phyloP scores from a whole-genome alignment of 805 yeast genomes.

The Candida silvicultrix region DNA sequence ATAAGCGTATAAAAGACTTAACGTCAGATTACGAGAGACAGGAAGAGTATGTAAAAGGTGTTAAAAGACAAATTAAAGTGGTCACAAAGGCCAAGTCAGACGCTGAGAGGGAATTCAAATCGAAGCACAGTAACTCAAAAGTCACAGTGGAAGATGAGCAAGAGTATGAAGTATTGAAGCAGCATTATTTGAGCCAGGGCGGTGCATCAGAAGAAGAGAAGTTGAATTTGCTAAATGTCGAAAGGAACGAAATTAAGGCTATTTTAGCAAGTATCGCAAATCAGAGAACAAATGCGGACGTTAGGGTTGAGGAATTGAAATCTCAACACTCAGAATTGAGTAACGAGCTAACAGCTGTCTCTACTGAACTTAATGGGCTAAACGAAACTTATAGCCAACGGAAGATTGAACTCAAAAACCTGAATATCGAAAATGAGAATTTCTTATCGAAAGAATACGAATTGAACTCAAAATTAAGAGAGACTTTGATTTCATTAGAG shows the following conservation, averaged over 20 bases:
- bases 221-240: constrained; percentile 33
- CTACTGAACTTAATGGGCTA: constrained; percentile 21
- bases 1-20: constrained; percentile 44
- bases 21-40: constrained; percentile 49
- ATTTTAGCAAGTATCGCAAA: constrained; percentile 31
- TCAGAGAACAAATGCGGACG: constrained; percentile 28
- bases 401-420: constrained; percentile 31
- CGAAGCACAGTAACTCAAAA: constrained; percentile 26
- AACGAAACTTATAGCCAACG: constrained; percentile 33
- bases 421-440: constrained; percentile 33
- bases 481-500: constrained; percentile 52
- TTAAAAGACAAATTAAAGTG: constrained; percentile 41
- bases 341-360: constrained; percentile 14
- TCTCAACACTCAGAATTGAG: constrained; percentile 25
- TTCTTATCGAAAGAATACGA: constrained; percentile 45
- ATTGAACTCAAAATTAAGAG: constrained; percentile 57
- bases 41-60: constrained; percentile 30
- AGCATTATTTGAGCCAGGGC: constrained; percentile 49
- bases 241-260: constrained; percentile 35
- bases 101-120: constrained; percentile 30
- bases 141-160: constrained; percentile 45
- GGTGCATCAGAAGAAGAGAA: constrained; percentile 50
- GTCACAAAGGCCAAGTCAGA: constrained; percentile 33
- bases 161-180: constrained; percentile 55
- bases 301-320: constrained; percentile 29